Evolutionary conservation across 2,329 filamentous ascomycete species (phyloP), one percentile per base, ranked within the genome.

Genomic region (Claviceps pazoutovae): DNA sequence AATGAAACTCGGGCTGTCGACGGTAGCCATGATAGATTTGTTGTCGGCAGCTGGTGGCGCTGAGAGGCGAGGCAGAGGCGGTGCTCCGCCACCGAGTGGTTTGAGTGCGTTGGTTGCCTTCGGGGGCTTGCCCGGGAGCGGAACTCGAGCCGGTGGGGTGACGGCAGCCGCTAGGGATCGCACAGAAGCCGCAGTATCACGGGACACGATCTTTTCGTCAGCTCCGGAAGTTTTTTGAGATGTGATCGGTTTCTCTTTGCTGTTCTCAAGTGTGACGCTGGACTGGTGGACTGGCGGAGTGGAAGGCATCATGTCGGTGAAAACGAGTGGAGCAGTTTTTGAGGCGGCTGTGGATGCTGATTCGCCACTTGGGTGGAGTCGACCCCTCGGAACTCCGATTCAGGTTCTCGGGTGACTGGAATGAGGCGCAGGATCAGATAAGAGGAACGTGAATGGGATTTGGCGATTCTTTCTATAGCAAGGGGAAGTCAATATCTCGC

Each of bases 1-100:
- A 13, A 62, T 60, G 43, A 68, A 61, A 50, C 63, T 62, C 39
- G 72, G 70, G 47, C 68, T 68, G 55, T 74, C 66, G 58, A 72
- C 68, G 51, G 72, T 69, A 8, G 73, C 68, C 71, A 76, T 74
- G 51, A 70, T 66, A 65, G 72, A 71, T 57, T 64, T 72, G 58
- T 72, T 70, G 59, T 67, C 8, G 16, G 17, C 62, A 45, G 66
- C 62, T 43, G 65, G 66, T 55, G 63, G 14, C 5, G 21, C 62
- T 55, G 59, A 65, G 54, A 64, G 63, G 52, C 61, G 64, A 56
- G 58, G 62, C 54, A 58, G 54, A 50, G 51, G 56, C 51, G 54
- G 37, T 46, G 53, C 43, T 5, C 19, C 42, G 50, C 57, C 57
- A 58, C 60, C 61, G 57, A 59, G 52, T 58, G 62, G 58, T 60